Evolutionary conservation across 345 rosid species (phyloP), one percentile per base, ranked within the genome.

Genomic region (Aquilaria yunnanensis): DNA sequence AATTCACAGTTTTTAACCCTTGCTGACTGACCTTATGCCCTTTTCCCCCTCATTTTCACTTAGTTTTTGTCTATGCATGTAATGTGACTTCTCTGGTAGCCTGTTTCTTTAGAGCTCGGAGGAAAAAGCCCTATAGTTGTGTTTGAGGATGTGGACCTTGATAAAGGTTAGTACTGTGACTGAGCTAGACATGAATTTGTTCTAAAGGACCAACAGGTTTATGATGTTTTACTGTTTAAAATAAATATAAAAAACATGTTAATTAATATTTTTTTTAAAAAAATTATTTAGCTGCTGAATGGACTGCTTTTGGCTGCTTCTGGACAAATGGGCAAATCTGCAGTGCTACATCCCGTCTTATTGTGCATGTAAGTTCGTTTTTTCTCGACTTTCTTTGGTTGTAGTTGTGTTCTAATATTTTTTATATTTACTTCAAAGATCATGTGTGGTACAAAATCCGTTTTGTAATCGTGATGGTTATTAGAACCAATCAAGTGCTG

Each of bases 281-380:
- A 64, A 61, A 67, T 61, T 53, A 61, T 32, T 60, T 75, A 94
- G 99, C 96, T 75, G 96, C 83, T 60, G 97, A 94, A 66, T 90
- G 99, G 86, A 80, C 85, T 54, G 60, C 74, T 54, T 88, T 90
- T 72, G 97, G 97, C 59, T 90, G 97, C 87, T 94, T 90, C 77
- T 88, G 96, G 86, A 90, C 95, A 58, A 91, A 87, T 80, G 97
- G 99, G 60, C 96, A 94, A 82, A 94, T 94, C 61, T 91, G 99
- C 68, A 88, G 97, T 76, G 97, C 99, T 67, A 94, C 99, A 77
- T 94, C 99, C 50, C 89, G 99, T 47, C 90, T 94, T 59, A 73
- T 91, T 46, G 86, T 94, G 63, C 99, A 85, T 77, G 97, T 87
- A 76, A 81, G 99, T 68, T 29, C 41, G 37, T 37, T 37, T 5